Conservation (phyloP, 192 early-diverging fungal species). For the Geranomyces michiganensis region DNA sequence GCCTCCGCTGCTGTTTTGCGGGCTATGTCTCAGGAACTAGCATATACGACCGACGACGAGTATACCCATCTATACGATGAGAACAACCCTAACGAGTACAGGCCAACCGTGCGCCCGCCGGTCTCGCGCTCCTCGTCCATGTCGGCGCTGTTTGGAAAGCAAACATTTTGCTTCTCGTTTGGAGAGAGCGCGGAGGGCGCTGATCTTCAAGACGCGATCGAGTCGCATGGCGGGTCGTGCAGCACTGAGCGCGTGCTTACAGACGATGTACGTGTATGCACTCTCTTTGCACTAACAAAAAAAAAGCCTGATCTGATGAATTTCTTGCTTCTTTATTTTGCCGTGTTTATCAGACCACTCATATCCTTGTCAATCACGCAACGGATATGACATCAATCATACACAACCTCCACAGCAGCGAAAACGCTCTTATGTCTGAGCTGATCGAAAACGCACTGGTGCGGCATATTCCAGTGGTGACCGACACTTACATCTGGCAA, state of each 20-base stretch:
- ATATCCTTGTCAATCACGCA: conserved; percentile 15
- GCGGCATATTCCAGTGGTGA: conserved; percentile 22
- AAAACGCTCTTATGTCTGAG: conserved; percentile 21
- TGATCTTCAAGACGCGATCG: neutral
- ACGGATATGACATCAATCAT: conserved; percentile 14
- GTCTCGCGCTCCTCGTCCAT: neutral
- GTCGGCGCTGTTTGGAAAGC: conserved; percentile 4
- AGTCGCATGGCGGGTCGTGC: neutral
- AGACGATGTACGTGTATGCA: conserved; percentile 6
- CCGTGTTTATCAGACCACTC: conserved; percentile 1
- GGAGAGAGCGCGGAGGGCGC: neutral
- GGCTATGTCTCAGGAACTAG: too few relatives aligned
- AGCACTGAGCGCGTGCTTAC: neutral
- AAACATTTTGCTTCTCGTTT: conserved; percentile 9
- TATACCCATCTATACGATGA: conserved; percentile 5
- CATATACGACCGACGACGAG: neutral
- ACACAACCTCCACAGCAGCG: conserved; percentile 24
- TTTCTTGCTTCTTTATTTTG: neutral
- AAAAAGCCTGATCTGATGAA: too few relatives aligned
- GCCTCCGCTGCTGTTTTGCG: too few relatives aligned
- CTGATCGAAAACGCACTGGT: conserved; percentile 33
- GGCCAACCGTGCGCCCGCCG: neutral
- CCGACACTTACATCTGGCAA: conserved; percentile 37
- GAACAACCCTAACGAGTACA: conserved; percentile 5
- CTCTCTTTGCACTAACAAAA: too few relatives aligned